Base-by-base conservation (phyloP, 179 eudicot genomes). In the Pouteria campechiana region DNA sequence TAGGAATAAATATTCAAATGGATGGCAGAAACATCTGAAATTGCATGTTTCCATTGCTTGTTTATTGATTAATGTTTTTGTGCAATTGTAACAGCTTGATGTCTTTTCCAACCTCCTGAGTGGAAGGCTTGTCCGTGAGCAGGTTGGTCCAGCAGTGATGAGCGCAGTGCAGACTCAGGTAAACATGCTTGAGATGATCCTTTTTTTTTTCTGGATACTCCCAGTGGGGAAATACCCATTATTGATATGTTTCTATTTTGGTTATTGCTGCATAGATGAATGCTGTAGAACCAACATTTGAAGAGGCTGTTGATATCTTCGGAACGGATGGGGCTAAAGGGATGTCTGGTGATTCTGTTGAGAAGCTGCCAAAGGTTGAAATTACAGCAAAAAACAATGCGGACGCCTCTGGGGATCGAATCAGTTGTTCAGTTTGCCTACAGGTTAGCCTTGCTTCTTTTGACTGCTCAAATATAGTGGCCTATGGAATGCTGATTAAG, bases 141-240 rank as follows among this genome's bases (percentile, higher is more conserved):
- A 94, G 22, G 82, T 90, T 40, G 99, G 98, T 41, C 98, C 98
- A 1, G 98, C 98, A 21, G 86, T 90, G 98, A 53, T 90, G 33
- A 86, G 94, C 79, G 99, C 96, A 34, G 99, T 90, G 18, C 99
- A 87, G 60, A 90, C 94, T 59, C 99, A 90, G 95, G 98, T 90
- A 78, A 17, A n/a, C n/a, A n/a, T n/a, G n/a, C n/a, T n/a, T n/a
- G n/a, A n/a, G n/a, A n/a, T n/a, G n/a, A n/a, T n/a, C n/a, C n/a
- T n/a, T n/a, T n/a, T n/a, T n/a, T n/a, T n/a, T n/a, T n/a, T n/a
- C n/a, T n/a, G n/a, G n/a, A n/a, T n/a, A n/a, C n/a, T n/a, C n/a
- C n/a, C n/a, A n/a, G n/a, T n/a, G n/a, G n/a, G n/a, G n/a, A n/a
- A n/a, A n/a, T n/a, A n/a, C n/a, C n/a, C n/a, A n/a, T n/a, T 14